Base-by-base conservation (phyloP, 108 stramenopile genomes). In the Pseudonitzschia multiseries region DNA sequence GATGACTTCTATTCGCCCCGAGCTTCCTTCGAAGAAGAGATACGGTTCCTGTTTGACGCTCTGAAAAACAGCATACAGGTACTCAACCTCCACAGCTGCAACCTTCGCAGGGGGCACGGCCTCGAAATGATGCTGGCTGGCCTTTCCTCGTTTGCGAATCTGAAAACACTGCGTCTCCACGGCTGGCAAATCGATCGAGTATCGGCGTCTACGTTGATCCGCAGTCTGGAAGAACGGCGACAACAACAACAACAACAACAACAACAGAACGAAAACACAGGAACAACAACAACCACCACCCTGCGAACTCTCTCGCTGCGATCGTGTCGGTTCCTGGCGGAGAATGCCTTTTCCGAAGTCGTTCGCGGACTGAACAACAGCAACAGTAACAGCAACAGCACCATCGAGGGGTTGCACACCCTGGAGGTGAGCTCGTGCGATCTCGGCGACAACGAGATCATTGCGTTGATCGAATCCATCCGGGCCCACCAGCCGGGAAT, bases 151-250 rank as follows among this genome's bases (percentile, higher is more conserved):
- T 71, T 52, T 46, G 24, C 40, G 26, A 63, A 57, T 46, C 32
- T 77, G 26, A 20, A 51, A 48, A 64, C 57, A 24, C 54, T 77
- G 22, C 32, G 76, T 15, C 65, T 77, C 8, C 53, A 77, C 0
- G 76, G 76, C 18, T 77, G 76, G 76, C 76, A 77, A 42, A 65
- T 77, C 51, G 76, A 77, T 65, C 50, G 54, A 53, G 36, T 77
- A 29, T 71, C 76, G 2, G 51, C 52, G 28, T 31, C 68, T 5
- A 46, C 44, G 41, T 15, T 63, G 52, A 20, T 54, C 42, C 9
- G 14, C 33, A 22, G 54, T 40, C 5, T 57, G 42, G 14, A 57
- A 65, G 29, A 40, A 20, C 0, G 40, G 33, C 33, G 14, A 17
- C 1, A 56, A 1, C 65, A n/a, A n/a, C n/a, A n/a, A n/a, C n/a